These are phyloP conservation scores for Spiraea crenata DNA, from an alignment of 331 rosid species.

Conservation along the genomic window DNA sequence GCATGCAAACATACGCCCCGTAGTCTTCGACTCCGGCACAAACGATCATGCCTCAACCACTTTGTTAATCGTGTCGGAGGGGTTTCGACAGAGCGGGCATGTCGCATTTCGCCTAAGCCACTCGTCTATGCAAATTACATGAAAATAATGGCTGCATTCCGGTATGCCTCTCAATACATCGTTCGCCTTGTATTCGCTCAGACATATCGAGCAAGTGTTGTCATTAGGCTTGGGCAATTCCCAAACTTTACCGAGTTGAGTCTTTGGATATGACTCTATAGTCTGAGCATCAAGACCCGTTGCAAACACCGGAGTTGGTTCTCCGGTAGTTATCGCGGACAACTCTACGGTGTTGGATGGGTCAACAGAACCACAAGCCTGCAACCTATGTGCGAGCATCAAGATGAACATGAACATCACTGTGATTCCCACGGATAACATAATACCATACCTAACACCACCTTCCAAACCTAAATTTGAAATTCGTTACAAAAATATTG, in stretches of 20 bases:
- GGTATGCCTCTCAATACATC: constrained; percentile 23
- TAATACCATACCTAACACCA: constrained; percentile 39
- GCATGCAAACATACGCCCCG: no score
- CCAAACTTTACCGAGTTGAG: constrained; percentile 33
- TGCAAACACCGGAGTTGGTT: not conserved
- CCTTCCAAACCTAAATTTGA: constrained; percentile 35
- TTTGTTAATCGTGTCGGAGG: no score
- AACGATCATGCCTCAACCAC: no score
- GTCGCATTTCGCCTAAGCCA: constrained; percentile 29
- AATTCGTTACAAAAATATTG: no score
- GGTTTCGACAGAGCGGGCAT: constrained; percentile 29
- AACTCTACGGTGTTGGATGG: not conserved
- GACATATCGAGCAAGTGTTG: constrained; percentile 22
- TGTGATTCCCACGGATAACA: constrained; percentile 39
- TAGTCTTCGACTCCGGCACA: no score
- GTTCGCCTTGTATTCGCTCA: constrained; percentile 11
- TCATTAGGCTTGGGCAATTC: constrained; percentile 36
- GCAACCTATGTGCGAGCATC: constrained; percentile 23
- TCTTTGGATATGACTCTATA: constrained; percentile 43
- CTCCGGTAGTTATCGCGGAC: not conserved
- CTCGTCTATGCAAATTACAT: constrained; percentile 22
- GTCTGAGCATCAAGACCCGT: constrained; percentile 43
- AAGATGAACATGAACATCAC: constrained; percentile 36
- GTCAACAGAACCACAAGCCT: not conserved
- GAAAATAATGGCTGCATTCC: constrained; percentile 28